Percentiles rank a stretch among this genome's conserved stretches.
phyloP scores from a whole-genome alignment of 305 asterid genomes.

The Fraxinus velutina region DNA sequence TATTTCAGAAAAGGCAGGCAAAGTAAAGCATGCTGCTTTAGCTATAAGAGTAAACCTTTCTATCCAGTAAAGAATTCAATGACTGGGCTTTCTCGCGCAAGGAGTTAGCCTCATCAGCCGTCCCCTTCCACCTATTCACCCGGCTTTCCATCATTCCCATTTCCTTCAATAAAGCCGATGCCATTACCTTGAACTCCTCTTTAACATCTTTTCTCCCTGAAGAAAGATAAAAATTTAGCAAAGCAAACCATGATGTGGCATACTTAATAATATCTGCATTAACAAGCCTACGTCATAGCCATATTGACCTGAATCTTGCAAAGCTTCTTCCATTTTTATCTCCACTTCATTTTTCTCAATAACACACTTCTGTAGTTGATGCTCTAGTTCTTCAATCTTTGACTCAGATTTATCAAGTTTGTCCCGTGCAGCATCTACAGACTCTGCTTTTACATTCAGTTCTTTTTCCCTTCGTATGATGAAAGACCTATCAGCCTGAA shows the following conservation, averaged over 20 bases:
- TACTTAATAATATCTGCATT: background rate
- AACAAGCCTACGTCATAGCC: conserved; percentile 22
- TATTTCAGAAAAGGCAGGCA: conserved; percentile 15
- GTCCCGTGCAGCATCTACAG: conserved; percentile 62
- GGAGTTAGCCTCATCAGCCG: conserved; percentile 75
- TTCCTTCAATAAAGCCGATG: conserved; percentile 84
- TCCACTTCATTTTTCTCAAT: conserved; percentile 76
- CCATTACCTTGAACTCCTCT: conserved; percentile 87
- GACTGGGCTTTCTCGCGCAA: conserved; percentile 67
- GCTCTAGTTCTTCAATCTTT: conserved; percentile 67
- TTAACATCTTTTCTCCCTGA: conserved; percentile 80
- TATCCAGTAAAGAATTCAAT: conserved; percentile 49
- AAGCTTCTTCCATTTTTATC: conserved; percentile 81
- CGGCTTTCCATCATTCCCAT: conserved; percentile 79
- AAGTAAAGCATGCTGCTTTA: conserved; percentile 6
- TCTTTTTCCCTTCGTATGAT: conserved; percentile 76
- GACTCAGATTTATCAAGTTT: conserved; percentile 54
- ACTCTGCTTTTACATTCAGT: conserved; percentile 53
- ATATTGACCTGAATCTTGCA: conserved; percentile 79
- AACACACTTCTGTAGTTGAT: conserved; percentile 56
- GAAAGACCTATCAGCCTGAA: conserved; percentile 84
- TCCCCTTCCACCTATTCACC: conserved; percentile 72
- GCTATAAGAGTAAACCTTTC: conserved; percentile 47
- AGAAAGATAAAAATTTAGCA: conserved; percentile 22
- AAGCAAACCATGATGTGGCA: conserved; percentile 27